These are phyloP conservation scores for Xylaria digitata DNA, from an alignment of 2,329 filamentous ascomycete species.

Conservation along the genomic window DNA sequence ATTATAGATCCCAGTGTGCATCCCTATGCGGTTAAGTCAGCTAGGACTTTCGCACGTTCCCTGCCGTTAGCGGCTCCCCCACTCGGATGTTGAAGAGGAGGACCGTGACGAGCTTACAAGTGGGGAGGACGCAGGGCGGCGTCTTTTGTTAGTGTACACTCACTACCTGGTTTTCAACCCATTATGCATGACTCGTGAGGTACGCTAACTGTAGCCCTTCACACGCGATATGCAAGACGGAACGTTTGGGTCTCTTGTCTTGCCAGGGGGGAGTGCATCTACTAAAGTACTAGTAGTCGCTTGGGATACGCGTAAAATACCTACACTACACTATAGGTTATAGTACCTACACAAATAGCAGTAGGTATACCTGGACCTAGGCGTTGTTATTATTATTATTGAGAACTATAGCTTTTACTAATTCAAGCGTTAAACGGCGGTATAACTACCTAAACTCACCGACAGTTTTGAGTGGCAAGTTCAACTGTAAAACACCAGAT, in stretches of 20 bases:
- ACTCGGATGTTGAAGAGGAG: conserved; percentile 27
- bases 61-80: conserved; percentile 23
- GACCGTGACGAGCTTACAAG: conserved; percentile 21
- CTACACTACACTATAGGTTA: no score
- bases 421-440: neutral
- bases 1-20: neutral
- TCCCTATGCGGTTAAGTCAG: conserved; percentile 6
- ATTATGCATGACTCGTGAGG: conserved; percentile 34
- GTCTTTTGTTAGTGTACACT: conserved; percentile 8
- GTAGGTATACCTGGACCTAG: no score
- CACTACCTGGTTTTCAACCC: conserved; percentile 10
- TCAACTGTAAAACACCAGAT: neutral
- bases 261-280: conserved; percentile 12
- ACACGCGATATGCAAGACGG: conserved; percentile 31
- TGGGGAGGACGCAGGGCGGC: neutral
- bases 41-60: conserved; percentile 20
- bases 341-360: no score
- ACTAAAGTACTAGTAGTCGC: neutral
- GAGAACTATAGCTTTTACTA: no score
- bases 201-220: conserved; percentile 17
- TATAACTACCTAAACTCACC: neutral
- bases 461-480: neutral
- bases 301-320: no score
- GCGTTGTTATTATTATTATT: no score
- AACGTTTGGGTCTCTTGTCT: conserved; percentile 25